Evolutionary conservation across 2,329 filamentous ascomycete species (phyloP).

Genomic region (Neopestalotiopsis clavispora): DNA sequence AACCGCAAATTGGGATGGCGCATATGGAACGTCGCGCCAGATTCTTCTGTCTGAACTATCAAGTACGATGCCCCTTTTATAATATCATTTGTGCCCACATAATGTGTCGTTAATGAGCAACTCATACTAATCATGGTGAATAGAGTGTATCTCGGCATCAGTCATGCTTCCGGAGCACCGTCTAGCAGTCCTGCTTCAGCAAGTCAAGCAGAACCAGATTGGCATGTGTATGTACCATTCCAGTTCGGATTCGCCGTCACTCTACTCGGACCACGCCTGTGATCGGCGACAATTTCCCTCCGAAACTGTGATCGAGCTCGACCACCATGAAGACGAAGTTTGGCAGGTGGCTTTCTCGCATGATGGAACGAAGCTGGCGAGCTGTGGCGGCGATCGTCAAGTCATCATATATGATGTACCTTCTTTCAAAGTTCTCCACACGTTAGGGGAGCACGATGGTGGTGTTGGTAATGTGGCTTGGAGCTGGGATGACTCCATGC

Average conservation of each 20-base stretch:
- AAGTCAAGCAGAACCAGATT: conserved; percentile 85
- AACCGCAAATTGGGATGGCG: conserved; percentile 86
- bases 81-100: too few relatives aligned
- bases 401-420: conserved; percentile 84
- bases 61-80: conserved; percentile 58
- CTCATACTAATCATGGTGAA: conserved; percentile 21
- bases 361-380: conserved; percentile 81
- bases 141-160: conserved; percentile 89
- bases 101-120: neutral
- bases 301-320: conserved; percentile 71
- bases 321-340: conserved; percentile 79
- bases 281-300: conserved; percentile 81
- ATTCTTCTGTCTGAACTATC: conserved; percentile 81
- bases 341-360: conserved; percentile 94
- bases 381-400: conserved; percentile 75
- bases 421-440: conserved; percentile 68
- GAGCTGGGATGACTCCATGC: conserved; percentile 87
- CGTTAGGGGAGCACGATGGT: conserved; percentile 67
- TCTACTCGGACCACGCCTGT: conserved; percentile 89
- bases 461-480: conserved; percentile 84
- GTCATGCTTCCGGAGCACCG: conserved; percentile 96
- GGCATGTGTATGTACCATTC: conserved; percentile 89
- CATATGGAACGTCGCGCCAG: conserved; percentile 74
- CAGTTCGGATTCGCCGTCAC: conserved; percentile 74
- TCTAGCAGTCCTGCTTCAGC: conserved; percentile 77